A percentile compares a stretch with the other conserved stretches of the same genome.
phyloP scores from a whole-genome alignment of 2,329 filamentous ascomycete genomes.

The Clonostachys rosea region DNA sequence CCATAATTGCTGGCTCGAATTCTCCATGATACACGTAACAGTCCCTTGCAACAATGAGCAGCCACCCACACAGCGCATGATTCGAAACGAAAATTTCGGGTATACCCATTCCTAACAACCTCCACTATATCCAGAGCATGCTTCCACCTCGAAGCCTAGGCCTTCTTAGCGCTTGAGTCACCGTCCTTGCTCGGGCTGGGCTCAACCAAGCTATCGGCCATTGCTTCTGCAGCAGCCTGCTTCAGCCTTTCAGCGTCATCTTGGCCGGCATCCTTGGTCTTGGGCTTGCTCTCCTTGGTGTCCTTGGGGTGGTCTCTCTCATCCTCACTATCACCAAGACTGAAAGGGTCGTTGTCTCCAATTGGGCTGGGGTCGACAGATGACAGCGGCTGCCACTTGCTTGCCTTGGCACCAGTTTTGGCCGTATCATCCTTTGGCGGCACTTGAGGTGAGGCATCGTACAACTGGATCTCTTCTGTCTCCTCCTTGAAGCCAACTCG shows the following conservation, averaged over 20 bases:
- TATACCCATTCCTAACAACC: too few relatives aligned
- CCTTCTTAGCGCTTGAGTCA: conserved; percentile 21
- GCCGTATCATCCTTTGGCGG: conserved; percentile 44
- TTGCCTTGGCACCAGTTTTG: conserved; percentile 56
- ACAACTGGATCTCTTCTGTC: conserved; percentile 72
- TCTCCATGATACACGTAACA: too few relatives aligned
- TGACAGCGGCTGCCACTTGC: conserved; percentile 96
- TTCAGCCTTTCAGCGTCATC: conserved; percentile 60
- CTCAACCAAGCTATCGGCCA: conserved; percentile 50
- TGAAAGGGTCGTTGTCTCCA: conserved; percentile 91
- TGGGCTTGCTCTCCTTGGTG: conserved; percentile 29
- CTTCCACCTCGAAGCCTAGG: too few relatives aligned
- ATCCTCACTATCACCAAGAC: conserved; percentile 90
- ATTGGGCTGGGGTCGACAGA: conserved; percentile 78
- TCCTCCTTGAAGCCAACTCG: conserved; percentile 55
- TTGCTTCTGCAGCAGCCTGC: conserved; percentile 59
- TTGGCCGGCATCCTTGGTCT: conserved; percentile 48
- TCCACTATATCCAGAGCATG: too few relatives aligned
- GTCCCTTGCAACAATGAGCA: too few relatives aligned
- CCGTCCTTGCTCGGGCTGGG: conserved; percentile 18
- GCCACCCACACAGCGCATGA: too few relatives aligned
- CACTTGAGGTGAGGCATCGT: conserved; percentile 58
- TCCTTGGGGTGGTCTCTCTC: conserved; percentile 62
- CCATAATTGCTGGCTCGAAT: too few relatives aligned
- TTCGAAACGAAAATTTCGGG: too few relatives aligned